phyloP scores from a whole-genome alignment of 2,329 filamentous ascomycete species.

The Trichophaea hybrida region DNA sequence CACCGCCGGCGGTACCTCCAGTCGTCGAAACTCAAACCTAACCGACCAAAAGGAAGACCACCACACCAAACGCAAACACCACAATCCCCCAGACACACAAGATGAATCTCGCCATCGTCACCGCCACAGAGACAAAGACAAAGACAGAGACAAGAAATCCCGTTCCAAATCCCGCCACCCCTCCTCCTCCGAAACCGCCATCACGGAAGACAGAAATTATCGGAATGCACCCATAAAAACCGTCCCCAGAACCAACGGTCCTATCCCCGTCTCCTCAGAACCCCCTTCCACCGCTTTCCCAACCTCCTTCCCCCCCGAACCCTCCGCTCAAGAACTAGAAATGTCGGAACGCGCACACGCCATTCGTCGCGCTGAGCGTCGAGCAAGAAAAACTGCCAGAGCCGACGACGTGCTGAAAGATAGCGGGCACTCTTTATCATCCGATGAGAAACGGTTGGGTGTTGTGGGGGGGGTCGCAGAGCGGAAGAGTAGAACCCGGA shows the following conservation, averaged over 20 bases:
- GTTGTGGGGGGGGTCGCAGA: neutral
- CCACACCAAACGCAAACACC: no score
- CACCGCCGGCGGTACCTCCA: no score
- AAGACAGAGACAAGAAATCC: neutral
- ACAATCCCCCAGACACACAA: no score
- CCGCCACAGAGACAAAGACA: neutral
- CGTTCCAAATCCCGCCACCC: neutral
- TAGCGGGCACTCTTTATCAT: constrained; percentile 13
- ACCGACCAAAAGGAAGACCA: no score
- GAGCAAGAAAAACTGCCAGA: constrained; percentile 10
- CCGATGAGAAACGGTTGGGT: constrained; percentile 15
- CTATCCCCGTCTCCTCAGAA: neutral
- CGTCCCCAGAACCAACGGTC: neutral
- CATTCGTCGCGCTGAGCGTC: constrained; percentile 5
- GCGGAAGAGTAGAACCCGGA: neutral
- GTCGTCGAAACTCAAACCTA: no score
- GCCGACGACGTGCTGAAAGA: constrained; percentile 18
- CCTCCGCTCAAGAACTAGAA: neutral
- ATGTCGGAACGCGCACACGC: neutral
- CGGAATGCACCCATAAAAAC: neutral
- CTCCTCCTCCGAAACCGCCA: no score
- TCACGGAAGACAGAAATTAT: neutral
- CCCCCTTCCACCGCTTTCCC: neutral
- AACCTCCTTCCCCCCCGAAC: neutral
- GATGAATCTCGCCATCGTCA: neutral